Evolutionary conservation across 2,329 filamentous ascomycete genomes (phyloP), one percentile per base, ranked within the genome.

Genomic region (Trichoderma hamatum): DNA sequence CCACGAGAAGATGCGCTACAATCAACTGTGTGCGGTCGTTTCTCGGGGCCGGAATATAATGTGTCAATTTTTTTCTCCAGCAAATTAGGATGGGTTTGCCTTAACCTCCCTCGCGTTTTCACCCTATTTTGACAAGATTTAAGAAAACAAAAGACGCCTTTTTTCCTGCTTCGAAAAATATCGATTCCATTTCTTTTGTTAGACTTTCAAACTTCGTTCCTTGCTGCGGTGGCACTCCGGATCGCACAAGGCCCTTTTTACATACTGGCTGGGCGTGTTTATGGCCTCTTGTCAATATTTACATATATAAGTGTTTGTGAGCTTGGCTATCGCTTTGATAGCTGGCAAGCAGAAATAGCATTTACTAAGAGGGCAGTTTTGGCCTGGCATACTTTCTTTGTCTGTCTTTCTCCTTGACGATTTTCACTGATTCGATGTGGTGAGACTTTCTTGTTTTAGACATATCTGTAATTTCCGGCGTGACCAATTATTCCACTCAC

Each of bases 281-380:
- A 80, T 80, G 78, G 78, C 74, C 72, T 79, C 75, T 73, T 72
- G 75, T 75, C 70, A 77, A 76, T 54, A 54, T 43, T n/a, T 43
- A 24, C 52, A 65, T 56, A 19, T 68, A 67, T 75, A 73, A 72
- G 73, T 43, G 36, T 70, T 60, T 72, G 74, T 73, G 71, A 76
- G 75, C 73, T 72, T 74, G 24, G 55, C 32, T 51, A 21, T 67
- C 46, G 75, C 68, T 13, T 13, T 49, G 58, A 74, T 76, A 75
- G 72, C 71, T 69, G 70, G 73, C 71, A 70, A 75, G 72, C 73
- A 76, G 46, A 77, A 70, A 74, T 43, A 76, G 49, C 54, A 66
- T 66, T 76, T 77, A 75, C 78, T 73, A 62, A 72, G 78, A 80
- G 77, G 71, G 75, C 78, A 81, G 76, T 81, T 80, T 82, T 82